Evolutionary conservation across 2,329 filamentous ascomycete species (phyloP).

Genomic region (Colletotrichum sojae): DNA sequence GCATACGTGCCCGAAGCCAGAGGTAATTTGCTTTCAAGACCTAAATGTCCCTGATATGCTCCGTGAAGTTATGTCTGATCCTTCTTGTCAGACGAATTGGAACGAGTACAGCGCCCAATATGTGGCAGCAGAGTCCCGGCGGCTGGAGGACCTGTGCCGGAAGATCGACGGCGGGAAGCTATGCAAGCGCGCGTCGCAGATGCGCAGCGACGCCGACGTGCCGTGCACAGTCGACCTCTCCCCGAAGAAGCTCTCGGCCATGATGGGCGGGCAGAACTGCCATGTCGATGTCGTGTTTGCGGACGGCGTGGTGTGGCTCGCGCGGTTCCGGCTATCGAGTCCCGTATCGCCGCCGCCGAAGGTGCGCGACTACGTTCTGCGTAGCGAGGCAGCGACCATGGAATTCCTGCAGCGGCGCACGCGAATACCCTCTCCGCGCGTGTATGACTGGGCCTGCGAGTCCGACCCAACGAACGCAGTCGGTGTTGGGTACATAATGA

Average conservation of each 20-base stretch:
- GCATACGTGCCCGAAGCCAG: neutral
- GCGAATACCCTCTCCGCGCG: neutral
- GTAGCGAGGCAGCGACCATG: constrained; percentile 47
- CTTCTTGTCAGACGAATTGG: constrained; percentile 39
- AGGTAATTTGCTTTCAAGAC: constrained; percentile 39
- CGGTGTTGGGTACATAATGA: constrained; percentile 57
- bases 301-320: constrained; percentile 46
- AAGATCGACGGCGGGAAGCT: constrained; percentile 41
- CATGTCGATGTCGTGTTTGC: constrained; percentile 48
- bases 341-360: constrained; percentile 43
- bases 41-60: neutral
- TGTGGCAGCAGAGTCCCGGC: constrained; percentile 40
- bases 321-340: constrained; percentile 44
- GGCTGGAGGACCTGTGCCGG: constrained; percentile 40
- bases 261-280: constrained; percentile 48
- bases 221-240: constrained; percentile 44
- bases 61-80: constrained; percentile 17
- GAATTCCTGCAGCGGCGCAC: constrained; percentile 42
- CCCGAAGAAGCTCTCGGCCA: constrained; percentile 40
- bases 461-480: constrained; percentile 49
- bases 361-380: constrained; percentile 45
- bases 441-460: constrained; percentile 48
- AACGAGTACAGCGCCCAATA: constrained; percentile 38
- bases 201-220: constrained; percentile 38
- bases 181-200: constrained; percentile 42